Evolutionary conservation across 2,329 filamentous ascomycete species (phyloP), one percentile per base, ranked within the genome.

Genomic region (Didymella keratinophila): DNA sequence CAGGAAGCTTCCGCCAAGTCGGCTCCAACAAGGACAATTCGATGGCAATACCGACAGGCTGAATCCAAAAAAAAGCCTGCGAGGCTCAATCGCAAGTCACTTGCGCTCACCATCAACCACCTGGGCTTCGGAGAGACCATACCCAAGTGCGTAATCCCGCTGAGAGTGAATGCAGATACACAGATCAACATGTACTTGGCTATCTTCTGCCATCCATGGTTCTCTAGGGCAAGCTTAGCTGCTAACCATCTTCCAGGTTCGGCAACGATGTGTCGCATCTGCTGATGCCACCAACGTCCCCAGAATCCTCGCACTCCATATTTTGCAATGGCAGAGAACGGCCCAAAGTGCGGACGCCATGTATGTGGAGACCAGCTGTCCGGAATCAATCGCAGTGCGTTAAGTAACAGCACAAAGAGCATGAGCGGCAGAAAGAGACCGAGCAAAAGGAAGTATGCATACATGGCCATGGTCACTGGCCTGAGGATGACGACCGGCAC

Each of bases 251-350:
- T 28, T 2, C 59, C 59, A 2, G 59, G 59, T 23, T 61, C 59
- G 30, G 55, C 49, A 11, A 58, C 55, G 18, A 56, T 55, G 21
- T 61, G 59, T 5, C 59, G 59, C 59, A 61, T 61, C 30, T 61
- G 59, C 42, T 61, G 55, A 43, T 58, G 59, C 59, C 59, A 61
- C 55, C 55, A 58, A 12, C 39, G 55, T n/a, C 59, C 59, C 59
- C 59, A 58, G 37, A 61, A 50, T 0, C 59, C 59, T 21, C 55
- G 46, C 8, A 61, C 9, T 4, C 59, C 59, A 16, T 53, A 37
- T 2, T 14, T 28, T 6, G 21, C 12, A 11, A 62, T 53, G 3
- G 52, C 55, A 3, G 55, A 55, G 47, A 59, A 52, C 7, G 52
- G 48, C 1, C 56, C 56, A n/a, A 59, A 62, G 11, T 52, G 59